Percentiles rank a stretch among this genome's conserved stretches.
phyloP scores from a whole-genome alignment of 495 filamentous ascomycete species.

The Delitschia confertaspora region DNA sequence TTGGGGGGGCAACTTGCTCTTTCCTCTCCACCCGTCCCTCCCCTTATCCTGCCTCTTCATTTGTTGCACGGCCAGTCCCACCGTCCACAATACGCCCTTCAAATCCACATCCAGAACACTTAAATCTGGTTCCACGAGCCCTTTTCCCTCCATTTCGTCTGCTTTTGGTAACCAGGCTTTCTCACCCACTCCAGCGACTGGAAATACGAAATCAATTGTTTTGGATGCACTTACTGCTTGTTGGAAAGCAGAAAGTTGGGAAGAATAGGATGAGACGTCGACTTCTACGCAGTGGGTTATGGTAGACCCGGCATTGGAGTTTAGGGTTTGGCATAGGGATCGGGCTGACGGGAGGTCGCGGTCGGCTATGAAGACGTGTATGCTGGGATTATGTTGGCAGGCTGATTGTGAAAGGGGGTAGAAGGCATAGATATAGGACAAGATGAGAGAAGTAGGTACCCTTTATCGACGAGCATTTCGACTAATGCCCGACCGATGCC shows the following conservation, averaged over 20 bases:
- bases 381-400: too few species aligned
- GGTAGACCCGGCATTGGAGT: neutral
- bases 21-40: neutral
- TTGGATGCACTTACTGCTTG: neutral
- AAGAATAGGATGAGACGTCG: neutral
- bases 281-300: neutral
- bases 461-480: neutral
- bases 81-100: slow-evolving; percentile 4
- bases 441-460: too few species aligned
- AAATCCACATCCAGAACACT: slow-evolving; percentile 2
- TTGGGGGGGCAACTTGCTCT: too few species aligned
- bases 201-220: neutral
- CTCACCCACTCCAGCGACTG: neutral
- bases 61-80: slow-evolving; percentile 4
- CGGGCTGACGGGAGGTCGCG: neutral
- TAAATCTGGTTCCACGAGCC: neutral
- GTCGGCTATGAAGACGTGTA: slow-evolving; percentile 7
- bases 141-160: too few species aligned
- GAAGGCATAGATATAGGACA: too few species aligned
- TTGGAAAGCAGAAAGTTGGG: neutral
- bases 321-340: neutral
- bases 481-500: slow-evolving; percentile 3
- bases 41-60: slow-evolving; percentile 1
- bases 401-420: too few species aligned
- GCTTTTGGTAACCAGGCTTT: neutral